phyloP scores from a whole-genome alignment of 2,329 filamentous ascomycete genomes.

The Trichoderma sp. region DNA sequence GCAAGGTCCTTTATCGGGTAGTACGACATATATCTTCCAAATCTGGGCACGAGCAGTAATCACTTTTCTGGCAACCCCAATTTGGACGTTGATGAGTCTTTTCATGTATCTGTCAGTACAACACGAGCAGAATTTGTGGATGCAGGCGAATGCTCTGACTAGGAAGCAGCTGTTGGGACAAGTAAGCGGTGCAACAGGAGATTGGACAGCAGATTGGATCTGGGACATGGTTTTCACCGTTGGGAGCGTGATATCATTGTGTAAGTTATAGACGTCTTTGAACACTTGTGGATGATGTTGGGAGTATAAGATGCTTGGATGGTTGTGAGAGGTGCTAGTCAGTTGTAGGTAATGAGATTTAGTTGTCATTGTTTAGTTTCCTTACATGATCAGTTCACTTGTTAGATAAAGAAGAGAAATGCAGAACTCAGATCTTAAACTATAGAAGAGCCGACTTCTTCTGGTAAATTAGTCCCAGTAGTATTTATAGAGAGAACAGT shows the following conservation, averaged over 20 bases:
- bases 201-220: background rate
- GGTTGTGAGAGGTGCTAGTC: background rate
- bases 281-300: background rate
- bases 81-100: constrained; percentile 25
- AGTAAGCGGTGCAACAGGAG: background rate
- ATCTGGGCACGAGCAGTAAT: background rate
- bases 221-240: background rate
- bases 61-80: constrained; percentile 18
- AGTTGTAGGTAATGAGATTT: background rate
- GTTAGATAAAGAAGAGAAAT: background rate
- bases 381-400: background rate
- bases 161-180: constrained; percentile 29
- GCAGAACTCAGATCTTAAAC: background rate
- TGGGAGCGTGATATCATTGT: background rate
- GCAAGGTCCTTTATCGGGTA: background rate
- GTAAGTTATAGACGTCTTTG: background rate
- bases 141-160: constrained; percentile 33
- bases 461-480: background rate
- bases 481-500: background rate
- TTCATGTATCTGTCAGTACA: background rate
- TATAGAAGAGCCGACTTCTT: background rate
- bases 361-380: background rate
- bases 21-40: background rate
- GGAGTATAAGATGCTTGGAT: background rate
- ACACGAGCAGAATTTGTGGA: constrained; percentile 32